Conservation (phyloP, 2,329 filamentous ascomycete genomes). For the Trichoderma sp. region DNA sequence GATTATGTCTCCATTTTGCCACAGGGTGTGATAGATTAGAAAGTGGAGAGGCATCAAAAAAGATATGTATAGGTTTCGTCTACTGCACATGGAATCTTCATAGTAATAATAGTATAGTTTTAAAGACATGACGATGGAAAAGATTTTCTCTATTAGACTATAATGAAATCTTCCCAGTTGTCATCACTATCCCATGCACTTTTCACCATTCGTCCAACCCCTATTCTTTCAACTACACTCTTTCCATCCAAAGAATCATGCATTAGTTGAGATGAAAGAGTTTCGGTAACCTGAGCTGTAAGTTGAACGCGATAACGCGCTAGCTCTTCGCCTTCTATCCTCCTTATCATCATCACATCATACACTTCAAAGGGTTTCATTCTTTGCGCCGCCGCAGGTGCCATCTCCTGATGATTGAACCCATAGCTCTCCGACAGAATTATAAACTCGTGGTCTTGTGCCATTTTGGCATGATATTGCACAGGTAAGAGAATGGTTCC, state of each 20-base stretch:
- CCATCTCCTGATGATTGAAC: constrained; percentile 20
- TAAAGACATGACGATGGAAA: too few species aligned
- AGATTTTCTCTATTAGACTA: neutral
- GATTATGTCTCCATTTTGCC: constrained; percentile 70
- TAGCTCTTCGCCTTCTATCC: constrained; percentile 6
- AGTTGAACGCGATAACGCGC: neutral
- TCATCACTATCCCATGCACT: constrained; percentile 10
- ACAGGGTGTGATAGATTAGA: constrained; percentile 57
- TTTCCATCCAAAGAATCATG: constrained; percentile 6
- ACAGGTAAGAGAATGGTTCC: constrained; percentile 19
- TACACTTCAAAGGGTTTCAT: constrained; percentile 14
- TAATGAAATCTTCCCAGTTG: constrained; percentile 22
- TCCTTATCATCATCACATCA: constrained; percentile 25
- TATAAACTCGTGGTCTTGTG: constrained; percentile 18
- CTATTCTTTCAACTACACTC: constrained; percentile 17
- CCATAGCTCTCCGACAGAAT: constrained; percentile 26
- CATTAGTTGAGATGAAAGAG: neutral
- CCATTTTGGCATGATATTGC: constrained; percentile 20
- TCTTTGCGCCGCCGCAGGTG: neutral
- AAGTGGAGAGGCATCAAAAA: neutral
- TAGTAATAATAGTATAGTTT: neutral
- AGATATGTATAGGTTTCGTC: neutral
- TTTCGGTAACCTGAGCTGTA: neutral
- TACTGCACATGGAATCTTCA: neutral
- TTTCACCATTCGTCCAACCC: constrained; percentile 19